Evolutionary conservation across 2,329 filamentous ascomycete genomes (phyloP), one percentile per base, ranked within the genome.

Genomic region (Parastagonospora nodorum): DNA sequence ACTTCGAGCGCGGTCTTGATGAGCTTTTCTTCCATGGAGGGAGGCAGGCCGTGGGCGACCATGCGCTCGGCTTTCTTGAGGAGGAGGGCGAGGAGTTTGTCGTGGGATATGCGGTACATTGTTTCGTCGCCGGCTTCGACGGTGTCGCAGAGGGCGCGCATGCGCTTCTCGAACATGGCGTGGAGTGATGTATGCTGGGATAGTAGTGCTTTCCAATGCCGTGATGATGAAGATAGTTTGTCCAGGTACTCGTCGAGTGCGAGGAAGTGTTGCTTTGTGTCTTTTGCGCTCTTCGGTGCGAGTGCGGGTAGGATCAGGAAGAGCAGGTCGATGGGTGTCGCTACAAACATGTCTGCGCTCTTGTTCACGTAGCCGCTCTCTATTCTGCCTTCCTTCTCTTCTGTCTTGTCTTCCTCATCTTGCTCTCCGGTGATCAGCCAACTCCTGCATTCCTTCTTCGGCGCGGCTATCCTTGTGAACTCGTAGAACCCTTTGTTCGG

Each of bases 21-120:
- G 61, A 96, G 95, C 36, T 84, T 87, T 40, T 94, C 89, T 68
- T 97, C 93, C 80, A 99, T 83, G 61, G 88, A 96, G 6, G 78
- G 75, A 1, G 94, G 92, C 8, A 97, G 75, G 0, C 86, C 84
- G 1, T 75, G 77, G 4, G 77, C 73, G n/a, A 81, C 79, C 80
- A 95, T 88, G 5, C 79, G 80, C 53, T 81, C 80, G 5, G 92
- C 91, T 72, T 97, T 97, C 14, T 74, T 67, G 6, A 92, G 56
- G 1, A 97, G 67, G 48, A 87, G 80, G 2, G 73, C 67, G 6
- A 88, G 66, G 1, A 97, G 81, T 68, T 92, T 96, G 10, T 80
- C 76, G 64, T 89, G 82, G 61, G 81, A 94, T 19, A 96, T 76
- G 10, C 91, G 85, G 73, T 89, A 96, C 89, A 97, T 91, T 47